These are phyloP conservation scores for Cinnamomum chago DNA, from an alignment of 164 flowering plant genomes.

Conservation along the genomic window DNA sequence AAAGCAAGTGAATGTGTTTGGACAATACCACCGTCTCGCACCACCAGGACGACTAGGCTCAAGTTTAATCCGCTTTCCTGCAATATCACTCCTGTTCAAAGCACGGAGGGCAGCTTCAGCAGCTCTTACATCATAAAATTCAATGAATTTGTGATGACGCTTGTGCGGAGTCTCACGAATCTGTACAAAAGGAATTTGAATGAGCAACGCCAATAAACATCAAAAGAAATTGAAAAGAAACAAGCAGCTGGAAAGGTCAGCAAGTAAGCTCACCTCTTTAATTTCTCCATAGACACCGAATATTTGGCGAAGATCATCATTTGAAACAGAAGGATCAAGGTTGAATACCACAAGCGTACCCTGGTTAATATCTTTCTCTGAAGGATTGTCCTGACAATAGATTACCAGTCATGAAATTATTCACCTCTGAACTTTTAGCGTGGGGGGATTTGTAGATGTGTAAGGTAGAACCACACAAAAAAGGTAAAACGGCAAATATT, in stretches of 20 bases:
- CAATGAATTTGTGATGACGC: constrained; percentile 46
- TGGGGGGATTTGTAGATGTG: background rate
- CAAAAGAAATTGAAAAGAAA: background rate
- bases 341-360: constrained; percentile 65
- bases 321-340: constrained; percentile 72
- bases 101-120: constrained; percentile 73
- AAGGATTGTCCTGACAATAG: constrained; percentile 51
- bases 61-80: constrained; percentile 48
- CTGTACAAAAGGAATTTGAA: constrained; percentile 31
- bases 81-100: constrained; percentile 62
- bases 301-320: constrained; percentile 59
- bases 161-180: constrained; percentile 54
- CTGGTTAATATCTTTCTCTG: constrained; percentile 66
- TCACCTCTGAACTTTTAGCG: background rate
- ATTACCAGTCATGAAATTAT: constrained; percentile 4
- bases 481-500: background rate
- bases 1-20: constrained; percentile 5
- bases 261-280: constrained; percentile 45
- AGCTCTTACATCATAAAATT: constrained; percentile 58
- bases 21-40: constrained; percentile 40
- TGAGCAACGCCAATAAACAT: background rate
- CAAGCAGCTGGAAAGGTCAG: background rate
- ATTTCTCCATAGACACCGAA: constrained; percentile 81
- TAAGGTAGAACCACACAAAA: background rate
- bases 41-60: constrained; percentile 38